Conservation (phyloP, 257 asterid species). For the Misopates orontium region DNA sequence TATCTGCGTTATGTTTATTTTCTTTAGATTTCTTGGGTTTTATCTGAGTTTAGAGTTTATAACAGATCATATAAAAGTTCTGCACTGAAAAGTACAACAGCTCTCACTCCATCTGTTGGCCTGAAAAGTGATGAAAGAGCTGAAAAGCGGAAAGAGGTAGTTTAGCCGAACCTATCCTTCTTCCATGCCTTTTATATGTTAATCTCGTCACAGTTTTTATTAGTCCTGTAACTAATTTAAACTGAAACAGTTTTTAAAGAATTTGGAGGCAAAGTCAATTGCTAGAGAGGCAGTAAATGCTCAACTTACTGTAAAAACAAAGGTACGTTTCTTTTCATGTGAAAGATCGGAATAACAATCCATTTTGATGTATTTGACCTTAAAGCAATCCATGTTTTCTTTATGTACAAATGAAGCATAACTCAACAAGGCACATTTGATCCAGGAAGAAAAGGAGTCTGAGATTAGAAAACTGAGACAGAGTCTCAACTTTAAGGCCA, state of each 20-base stretch:
- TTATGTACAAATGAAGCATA: constrained; percentile 3
- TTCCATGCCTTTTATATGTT: constrained; percentile 14
- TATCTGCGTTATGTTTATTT: background rate
- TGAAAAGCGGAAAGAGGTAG: constrained; percentile 78
- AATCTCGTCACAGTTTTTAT: constrained; percentile 1
- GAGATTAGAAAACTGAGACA: constrained; percentile 37
- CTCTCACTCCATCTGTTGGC: constrained; percentile 43
- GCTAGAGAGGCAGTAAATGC: constrained; percentile 56
- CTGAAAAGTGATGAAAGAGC: constrained; percentile 50
- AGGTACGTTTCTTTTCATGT: constrained; percentile 37
- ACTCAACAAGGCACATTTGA: constrained; percentile 17
- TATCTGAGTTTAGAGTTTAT: background rate
- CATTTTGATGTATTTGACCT: constrained; percentile 1
- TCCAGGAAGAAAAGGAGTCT: constrained; percentile 29
- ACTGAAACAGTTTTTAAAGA: constrained; percentile 41
- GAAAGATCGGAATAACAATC: constrained; percentile 22
- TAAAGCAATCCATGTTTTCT: background rate
- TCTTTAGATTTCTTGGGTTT: background rate
- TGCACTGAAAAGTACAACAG: constrained; percentile 28
- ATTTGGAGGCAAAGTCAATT: constrained; percentile 59
- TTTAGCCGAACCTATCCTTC: constrained; percentile 7
- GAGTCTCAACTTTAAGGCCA: constrained; percentile 26
- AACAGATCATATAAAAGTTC: constrained; percentile 52
- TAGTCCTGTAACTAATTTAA: constrained; percentile 5
- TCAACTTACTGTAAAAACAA: constrained; percentile 43